These are phyloP conservation scores for Tricholoma furcatifolium DNA, from an alignment of 768 basidiomycete species.

Conservation along the genomic window DNA sequence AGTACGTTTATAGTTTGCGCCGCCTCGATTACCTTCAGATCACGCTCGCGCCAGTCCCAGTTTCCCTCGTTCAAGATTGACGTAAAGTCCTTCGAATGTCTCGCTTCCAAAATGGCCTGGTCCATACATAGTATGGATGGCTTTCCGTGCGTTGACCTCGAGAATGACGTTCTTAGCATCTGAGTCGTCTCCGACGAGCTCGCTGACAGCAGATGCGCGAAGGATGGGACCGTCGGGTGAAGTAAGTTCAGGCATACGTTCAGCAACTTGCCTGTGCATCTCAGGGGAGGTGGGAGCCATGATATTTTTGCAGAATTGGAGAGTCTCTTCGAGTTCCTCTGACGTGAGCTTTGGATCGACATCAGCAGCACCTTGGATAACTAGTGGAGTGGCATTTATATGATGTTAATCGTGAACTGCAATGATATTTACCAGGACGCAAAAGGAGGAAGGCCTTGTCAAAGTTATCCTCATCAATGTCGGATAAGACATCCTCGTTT, in stretches of 20 bases:
- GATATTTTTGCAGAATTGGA: conserved; percentile 19
- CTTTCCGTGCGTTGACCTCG: conserved; percentile 5
- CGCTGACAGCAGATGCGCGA: not conserved
- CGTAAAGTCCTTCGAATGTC: conserved; percentile 3
- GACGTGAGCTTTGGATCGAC: not conserved
- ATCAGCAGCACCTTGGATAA: not conserved
- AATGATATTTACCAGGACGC: conserved; percentile 29
- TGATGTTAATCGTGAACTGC: not conserved
- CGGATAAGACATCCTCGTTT: conserved; percentile 28
- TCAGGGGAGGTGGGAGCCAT: conserved; percentile 26
- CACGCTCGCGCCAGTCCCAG: conserved; percentile 5
- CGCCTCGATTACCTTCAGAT: not conserved
- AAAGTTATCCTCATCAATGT: conserved; percentile 38
- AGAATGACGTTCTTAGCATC: conserved; percentile 4
- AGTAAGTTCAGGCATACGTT: conserved; percentile 11
- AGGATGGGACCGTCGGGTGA: not conserved
- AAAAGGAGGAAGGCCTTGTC: conserved; percentile 39
- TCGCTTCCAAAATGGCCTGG: conserved; percentile 8
- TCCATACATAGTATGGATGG: conserved; percentile 5
- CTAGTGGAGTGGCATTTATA: not conserved
- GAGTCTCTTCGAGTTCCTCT: not conserved
- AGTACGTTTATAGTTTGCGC: too few relatives aligned
- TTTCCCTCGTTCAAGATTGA: conserved; percentile 9
- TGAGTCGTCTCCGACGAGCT: conserved; percentile 1
- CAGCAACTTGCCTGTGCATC: conserved; percentile 22